These are phyloP conservation scores for Pedinophyceae sp. DNA, from an alignment of 139 green algal genomes.

Conservation along the genomic window DNA sequence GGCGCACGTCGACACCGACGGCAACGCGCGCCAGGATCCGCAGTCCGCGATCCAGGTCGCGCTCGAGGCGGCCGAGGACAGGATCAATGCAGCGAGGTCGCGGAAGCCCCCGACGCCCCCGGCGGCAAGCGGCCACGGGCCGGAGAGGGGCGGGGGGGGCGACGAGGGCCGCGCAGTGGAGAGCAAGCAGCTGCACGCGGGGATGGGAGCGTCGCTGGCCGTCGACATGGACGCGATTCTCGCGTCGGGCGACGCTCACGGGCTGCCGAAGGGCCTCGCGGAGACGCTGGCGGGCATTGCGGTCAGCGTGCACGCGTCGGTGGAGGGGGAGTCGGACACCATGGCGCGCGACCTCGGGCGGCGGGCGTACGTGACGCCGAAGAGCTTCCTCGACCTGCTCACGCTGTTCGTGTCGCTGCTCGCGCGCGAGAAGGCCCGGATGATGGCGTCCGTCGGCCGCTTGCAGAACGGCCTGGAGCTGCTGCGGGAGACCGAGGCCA, in stretches of 20 bases:
- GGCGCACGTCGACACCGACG: no score
- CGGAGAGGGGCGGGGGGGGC: no score
- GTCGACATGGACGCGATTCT: neutral
- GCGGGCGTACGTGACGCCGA: conserved; percentile 24
- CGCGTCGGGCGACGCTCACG: neutral
- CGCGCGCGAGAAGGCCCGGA: neutral
- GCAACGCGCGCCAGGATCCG: no score
- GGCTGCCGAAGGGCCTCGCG: neutral
- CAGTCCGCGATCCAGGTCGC: no score
- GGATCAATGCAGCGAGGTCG: no score
- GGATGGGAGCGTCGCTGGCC: neutral
- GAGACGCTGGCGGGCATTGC: conserved; percentile 6
- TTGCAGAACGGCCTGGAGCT: conserved; percentile 12
- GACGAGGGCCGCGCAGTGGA: no score
- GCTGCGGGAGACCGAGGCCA: conserved; percentile 8
- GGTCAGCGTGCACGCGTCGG: conserved; percentile 49
- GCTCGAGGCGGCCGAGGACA: no score
- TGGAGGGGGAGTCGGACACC: conserved; percentile 23
- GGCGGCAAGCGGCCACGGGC: no score
- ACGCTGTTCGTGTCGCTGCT: conserved; percentile 31
- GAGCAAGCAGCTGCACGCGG: conserved; percentile 21
- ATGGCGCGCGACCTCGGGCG: conserved; percentile 47
- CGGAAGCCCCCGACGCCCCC: no score
- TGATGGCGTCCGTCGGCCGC: conserved; percentile 8
- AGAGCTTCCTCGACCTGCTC: conserved; percentile 14